A percentile compares a stretch with the other conserved stretches of the same genome.
Conservation (phyloP, 2,329 filamentous ascomycete genomes). For the Trichoderma simmonsii region DNA sequence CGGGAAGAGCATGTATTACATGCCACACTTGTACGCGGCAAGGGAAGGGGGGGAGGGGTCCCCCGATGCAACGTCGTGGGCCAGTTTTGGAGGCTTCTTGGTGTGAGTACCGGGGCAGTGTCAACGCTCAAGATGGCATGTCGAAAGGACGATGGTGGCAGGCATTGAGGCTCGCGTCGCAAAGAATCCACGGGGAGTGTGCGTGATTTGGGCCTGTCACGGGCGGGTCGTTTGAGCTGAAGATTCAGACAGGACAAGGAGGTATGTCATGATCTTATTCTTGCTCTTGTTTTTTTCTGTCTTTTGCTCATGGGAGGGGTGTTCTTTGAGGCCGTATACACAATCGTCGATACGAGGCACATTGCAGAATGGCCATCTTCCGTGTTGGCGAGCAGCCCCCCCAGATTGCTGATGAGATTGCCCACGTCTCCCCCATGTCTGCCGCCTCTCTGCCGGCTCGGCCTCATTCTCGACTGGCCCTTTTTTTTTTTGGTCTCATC, state of each 20-base stretch:
- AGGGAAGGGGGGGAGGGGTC: background rate
- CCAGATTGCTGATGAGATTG: background rate
- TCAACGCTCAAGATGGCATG: constrained; percentile 7
- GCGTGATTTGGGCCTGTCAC: background rate
- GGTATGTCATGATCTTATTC: background rate
- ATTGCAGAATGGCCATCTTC: background rate
- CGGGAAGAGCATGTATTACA: background rate
- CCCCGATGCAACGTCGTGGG: constrained; percentile 1
- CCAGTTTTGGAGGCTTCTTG: background rate
- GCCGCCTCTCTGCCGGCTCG: background rate
- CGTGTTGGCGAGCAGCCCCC: background rate
- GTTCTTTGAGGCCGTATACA: background rate
- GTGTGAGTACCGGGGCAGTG: background rate
- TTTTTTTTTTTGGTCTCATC: background rate
- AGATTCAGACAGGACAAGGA: background rate
- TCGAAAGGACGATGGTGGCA: background rate
- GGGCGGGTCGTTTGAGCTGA: constrained; percentile 7
- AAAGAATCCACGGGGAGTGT: background rate
- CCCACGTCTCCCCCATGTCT: background rate
- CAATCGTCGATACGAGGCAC: background rate
- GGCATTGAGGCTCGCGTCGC: background rate
- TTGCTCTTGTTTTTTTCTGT: background rate
- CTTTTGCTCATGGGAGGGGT: background rate
- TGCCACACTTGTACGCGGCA: background rate
- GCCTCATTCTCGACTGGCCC: background rate